These are phyloP conservation scores for Volutella citrinella DNA, from an alignment of 2,329 filamentous ascomycete species.

Conservation along the genomic window DNA sequence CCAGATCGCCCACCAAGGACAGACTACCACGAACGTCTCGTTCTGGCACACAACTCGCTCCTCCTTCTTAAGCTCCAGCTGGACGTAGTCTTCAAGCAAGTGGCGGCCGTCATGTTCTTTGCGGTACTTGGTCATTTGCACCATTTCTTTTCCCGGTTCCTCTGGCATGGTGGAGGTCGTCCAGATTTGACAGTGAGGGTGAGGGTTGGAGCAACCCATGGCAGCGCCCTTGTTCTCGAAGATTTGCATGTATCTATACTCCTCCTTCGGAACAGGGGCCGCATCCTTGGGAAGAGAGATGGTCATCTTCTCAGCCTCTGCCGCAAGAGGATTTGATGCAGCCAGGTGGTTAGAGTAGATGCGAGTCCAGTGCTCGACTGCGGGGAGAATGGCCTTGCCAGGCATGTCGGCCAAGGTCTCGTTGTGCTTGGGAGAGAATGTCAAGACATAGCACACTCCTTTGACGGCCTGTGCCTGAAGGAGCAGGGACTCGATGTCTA, in stretches of 20 bases:
- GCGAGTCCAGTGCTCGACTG: slow-evolving; percentile 87
- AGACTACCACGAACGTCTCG: slow-evolving; percentile 77
- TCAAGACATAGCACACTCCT: slow-evolving; percentile 95
- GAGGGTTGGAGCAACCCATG: slow-evolving; percentile 98
- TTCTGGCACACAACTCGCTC: slow-evolving; percentile 91
- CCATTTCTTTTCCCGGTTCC: slow-evolving; percentile 77
- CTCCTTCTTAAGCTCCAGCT: slow-evolving; percentile 74
- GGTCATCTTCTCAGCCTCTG: slow-evolving; percentile 36
- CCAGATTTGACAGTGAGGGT: slow-evolving; percentile 97
- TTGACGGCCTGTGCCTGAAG: slow-evolving; percentile 83
- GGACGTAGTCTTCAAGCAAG: slow-evolving; percentile 82
- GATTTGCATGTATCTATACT: slow-evolving; percentile 97
- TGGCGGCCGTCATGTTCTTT: slow-evolving; percentile 69
- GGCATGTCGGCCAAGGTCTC: slow-evolving; percentile 89
- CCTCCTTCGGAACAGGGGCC: slow-evolving; percentile 56
- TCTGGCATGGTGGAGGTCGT: slow-evolving; percentile 88
- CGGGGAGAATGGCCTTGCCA: slow-evolving; percentile 70
- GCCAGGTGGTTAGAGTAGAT: slow-evolving; percentile 84
- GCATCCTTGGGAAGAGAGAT: slow-evolving; percentile 37
- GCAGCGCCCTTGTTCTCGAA: slow-evolving; percentile 98
- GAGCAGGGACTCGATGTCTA: slow-evolving; percentile 71
- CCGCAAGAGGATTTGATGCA: slow-evolving; percentile 61
- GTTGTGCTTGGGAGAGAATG: slow-evolving; percentile 88
- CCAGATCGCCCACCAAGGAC: slow-evolving; percentile 98
- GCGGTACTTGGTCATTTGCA: slow-evolving; percentile 76